Conservation (phyloP, 2,329 filamentous ascomycete genomes). For the Nigrograna mackinnonii region DNA sequence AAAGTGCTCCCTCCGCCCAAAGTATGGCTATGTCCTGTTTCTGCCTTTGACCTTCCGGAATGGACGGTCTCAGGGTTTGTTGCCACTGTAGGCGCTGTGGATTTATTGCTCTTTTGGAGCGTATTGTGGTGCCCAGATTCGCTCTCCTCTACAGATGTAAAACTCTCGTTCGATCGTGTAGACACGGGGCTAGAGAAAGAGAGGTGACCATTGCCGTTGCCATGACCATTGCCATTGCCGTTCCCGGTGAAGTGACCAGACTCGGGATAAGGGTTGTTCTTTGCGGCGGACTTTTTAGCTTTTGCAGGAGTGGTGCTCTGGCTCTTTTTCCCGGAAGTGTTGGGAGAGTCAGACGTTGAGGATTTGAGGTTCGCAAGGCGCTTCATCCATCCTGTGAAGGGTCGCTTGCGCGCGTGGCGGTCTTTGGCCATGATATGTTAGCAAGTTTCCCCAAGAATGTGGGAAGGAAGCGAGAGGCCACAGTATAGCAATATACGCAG, state of each 20-base stretch:
- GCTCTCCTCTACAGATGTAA: slow-evolving; percentile 63
- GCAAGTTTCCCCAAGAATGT: slow-evolving; percentile 9
- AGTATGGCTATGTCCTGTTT: slow-evolving; percentile 68
- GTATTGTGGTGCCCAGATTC: slow-evolving; percentile 52
- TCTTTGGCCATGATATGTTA: slow-evolving; percentile 57
- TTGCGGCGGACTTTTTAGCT: slow-evolving; percentile 65
- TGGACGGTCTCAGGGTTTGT: slow-evolving; percentile 77
- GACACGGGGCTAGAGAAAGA: slow-evolving; percentile 55
- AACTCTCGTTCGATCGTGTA: slow-evolving; percentile 48
- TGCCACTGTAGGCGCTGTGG: slow-evolving; percentile 77
- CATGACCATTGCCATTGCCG: slow-evolving; percentile 45
- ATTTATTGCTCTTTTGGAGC: slow-evolving; percentile 68
- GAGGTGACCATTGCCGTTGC: slow-evolving; percentile 46
- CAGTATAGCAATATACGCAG: background rate
- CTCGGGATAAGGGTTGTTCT: slow-evolving; percentile 91
- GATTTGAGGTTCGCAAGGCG: slow-evolving; percentile 88
- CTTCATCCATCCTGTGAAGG: slow-evolving; percentile 93
- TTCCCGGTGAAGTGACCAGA: slow-evolving; percentile 63
- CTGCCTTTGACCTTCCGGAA: slow-evolving; percentile 80
- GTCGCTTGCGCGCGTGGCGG: slow-evolving; percentile 74
- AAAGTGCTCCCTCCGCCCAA: slow-evolving; percentile 75
- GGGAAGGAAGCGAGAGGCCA: background rate
- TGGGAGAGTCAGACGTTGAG: slow-evolving; percentile 62
- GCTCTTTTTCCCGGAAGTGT: slow-evolving; percentile 45
- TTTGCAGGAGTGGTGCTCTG: slow-evolving; percentile 33